Conservation (phyloP, 2,329 filamentous ascomycete genomes). For the Chrysoporthe deuterocubensis region DNA sequence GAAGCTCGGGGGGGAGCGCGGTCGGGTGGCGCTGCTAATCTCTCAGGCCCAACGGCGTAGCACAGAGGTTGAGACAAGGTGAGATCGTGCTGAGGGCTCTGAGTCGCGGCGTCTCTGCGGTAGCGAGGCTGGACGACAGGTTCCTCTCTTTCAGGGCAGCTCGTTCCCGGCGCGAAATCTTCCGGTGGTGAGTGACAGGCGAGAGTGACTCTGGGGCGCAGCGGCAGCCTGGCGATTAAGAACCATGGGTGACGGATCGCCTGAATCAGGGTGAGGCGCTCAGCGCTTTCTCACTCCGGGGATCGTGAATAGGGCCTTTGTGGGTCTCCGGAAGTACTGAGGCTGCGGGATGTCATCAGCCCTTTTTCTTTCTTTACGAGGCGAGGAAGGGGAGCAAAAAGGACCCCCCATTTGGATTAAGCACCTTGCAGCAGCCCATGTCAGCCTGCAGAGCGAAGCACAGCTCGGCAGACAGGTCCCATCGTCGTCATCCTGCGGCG, state of each 20-base stretch:
- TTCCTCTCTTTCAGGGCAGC: neutral
- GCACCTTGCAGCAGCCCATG: neutral
- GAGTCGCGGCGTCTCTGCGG: conserved; percentile 4
- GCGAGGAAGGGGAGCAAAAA: neutral
- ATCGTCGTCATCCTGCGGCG: conserved; percentile 8
- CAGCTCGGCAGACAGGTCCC: neutral
- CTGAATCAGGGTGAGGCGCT: neutral
- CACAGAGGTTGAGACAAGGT: conserved; percentile 4
- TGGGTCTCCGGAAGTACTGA: neutral
- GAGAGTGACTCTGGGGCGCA: neutral
- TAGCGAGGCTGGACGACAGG: neutral
- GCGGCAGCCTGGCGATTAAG: neutral
- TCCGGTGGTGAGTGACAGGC: neutral
- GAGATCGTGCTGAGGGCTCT: neutral
- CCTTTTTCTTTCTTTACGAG: neutral
- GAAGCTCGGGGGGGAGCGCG: neutral
- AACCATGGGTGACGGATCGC: neutral
- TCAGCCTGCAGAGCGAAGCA: neutral
- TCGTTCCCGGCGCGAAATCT: neutral
- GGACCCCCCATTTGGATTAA: neutral
- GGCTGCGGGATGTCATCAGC: neutral
- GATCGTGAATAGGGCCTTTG: conserved; percentile 2
- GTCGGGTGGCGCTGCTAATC: conserved; percentile 1
- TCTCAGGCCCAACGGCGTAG: neutral
- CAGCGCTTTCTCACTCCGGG: neutral